Conservation (phyloP, 352 stramenopile species). For the Thalassiosira hispida region DNA sequence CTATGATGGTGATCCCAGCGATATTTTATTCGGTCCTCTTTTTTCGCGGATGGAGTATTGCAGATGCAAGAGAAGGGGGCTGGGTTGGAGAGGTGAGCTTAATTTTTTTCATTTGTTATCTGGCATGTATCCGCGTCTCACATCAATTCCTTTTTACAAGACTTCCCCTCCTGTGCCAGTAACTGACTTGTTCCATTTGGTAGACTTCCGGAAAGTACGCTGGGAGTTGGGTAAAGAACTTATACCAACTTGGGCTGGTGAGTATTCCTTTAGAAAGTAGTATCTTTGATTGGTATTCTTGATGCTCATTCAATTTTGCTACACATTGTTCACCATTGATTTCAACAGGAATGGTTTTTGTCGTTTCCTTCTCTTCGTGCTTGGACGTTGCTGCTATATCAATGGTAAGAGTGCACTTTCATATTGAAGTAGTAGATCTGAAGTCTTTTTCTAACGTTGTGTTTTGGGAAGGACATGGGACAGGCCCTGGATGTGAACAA, state of each 20-base stretch:
- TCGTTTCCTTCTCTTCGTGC: slow-evolving; percentile 93
- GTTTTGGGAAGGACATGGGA: slow-evolving; percentile 89
- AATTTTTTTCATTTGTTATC: too few species aligned
- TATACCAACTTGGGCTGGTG: slow-evolving; percentile 88
- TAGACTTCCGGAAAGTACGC: slow-evolving; percentile 91
- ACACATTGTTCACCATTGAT: slow-evolving; percentile 66
- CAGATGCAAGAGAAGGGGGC: slow-evolving; percentile 88
- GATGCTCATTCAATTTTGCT: slow-evolving; percentile 66
- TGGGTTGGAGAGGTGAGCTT: slow-evolving; percentile 86
- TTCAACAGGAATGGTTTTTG: slow-evolving; percentile 89
- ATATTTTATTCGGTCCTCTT: slow-evolving; percentile 91
- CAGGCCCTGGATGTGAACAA: slow-evolving; percentile 92
- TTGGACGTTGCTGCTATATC: slow-evolving; percentile 94
- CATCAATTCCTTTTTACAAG: background rate
- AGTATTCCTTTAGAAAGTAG: slow-evolving; percentile 17
- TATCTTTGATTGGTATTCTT: slow-evolving; percentile 79
- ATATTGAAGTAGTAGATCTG: background rate
- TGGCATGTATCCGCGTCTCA: background rate
- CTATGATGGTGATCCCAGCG: slow-evolving; percentile 89
- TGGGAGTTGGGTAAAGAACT: slow-evolving; percentile 89
- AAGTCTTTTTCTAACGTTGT: slow-evolving; percentile 9
- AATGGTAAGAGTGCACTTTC: slow-evolving; percentile 81
- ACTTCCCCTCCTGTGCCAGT: slow-evolving; percentile 65
- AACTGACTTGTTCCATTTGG: slow-evolving; percentile 86
- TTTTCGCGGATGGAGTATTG: slow-evolving; percentile 80